These are phyloP conservation scores for Cercospora brassicicola DNA, from an alignment of 2,329 filamentous ascomycete genomes.

Conservation along the genomic window DNA sequence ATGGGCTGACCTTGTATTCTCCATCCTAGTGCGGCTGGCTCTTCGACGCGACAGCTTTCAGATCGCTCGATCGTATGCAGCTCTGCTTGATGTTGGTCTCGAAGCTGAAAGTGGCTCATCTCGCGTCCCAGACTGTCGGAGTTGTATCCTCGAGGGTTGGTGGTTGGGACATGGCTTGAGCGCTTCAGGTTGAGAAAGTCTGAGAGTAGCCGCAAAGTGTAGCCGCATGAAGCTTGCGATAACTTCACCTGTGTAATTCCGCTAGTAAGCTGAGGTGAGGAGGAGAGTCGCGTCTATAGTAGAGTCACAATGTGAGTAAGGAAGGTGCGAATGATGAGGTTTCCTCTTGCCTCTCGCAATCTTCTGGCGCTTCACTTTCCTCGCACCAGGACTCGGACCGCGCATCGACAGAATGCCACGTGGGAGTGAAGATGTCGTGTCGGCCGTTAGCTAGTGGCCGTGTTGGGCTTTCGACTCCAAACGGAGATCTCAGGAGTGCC, in stretches of 20 bases:
- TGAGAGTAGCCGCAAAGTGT: background rate
- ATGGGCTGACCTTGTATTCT: background rate
- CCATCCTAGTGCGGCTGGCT: background rate
- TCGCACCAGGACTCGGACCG: background rate
- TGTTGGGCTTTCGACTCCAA: background rate
- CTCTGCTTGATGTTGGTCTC: background rate
- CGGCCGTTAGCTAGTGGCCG: background rate
- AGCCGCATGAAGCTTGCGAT: background rate
- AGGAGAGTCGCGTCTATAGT: background rate
- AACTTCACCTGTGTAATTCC: background rate
- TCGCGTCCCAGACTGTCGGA: background rate
- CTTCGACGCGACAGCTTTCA: background rate
- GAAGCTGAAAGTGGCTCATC: background rate
- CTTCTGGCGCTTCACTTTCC: background rate
- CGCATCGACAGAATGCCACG: background rate
- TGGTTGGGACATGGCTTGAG: background rate
- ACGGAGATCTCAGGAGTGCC: background rate
- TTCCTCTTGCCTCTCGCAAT: background rate
- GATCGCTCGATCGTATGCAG: background rate
- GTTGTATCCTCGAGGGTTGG: background rate
- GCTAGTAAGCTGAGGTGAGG: background rate
- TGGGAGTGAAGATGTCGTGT: background rate
- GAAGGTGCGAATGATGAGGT: background rate
- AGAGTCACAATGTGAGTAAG: background rate
- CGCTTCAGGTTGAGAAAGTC: background rate